Percentiles rank a stretch among this genome's conserved stretches.
Conservation (phyloP, 2,329 filamentous ascomycete genomes). For the Ophiostoma ulmi region DNA sequence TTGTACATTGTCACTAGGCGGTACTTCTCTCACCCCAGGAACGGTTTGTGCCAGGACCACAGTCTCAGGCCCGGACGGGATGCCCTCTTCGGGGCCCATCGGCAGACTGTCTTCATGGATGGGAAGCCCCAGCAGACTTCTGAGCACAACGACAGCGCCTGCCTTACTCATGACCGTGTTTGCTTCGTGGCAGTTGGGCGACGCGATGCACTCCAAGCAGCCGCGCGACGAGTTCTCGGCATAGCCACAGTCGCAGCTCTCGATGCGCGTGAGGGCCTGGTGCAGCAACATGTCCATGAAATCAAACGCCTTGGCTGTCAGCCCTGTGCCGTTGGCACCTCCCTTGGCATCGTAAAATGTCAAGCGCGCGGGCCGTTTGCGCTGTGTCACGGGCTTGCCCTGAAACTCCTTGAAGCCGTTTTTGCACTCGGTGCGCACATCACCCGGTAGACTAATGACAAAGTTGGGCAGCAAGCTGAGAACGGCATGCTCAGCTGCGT, state of each 20-base stretch:
- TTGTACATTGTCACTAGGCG: background rate
- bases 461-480: conserved; percentile 84
- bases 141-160: conserved; percentile 75
- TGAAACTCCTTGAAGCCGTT: conserved; percentile 81
- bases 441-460: conserved; percentile 81
- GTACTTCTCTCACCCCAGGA: conserved; percentile 31
- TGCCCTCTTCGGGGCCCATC: conserved; percentile 71
- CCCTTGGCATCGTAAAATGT: conserved; percentile 97
- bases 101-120: conserved; percentile 81
- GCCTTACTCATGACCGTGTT: conserved; percentile 94
- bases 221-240: conserved; percentile 84
- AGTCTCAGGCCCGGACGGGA: conserved; percentile 72
- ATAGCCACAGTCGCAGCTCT: conserved; percentile 61
- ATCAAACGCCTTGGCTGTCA: conserved; percentile 89
- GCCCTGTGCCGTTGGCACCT: conserved; percentile 74
- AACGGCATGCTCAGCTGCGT: conserved; percentile 89
- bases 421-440: conserved; percentile 94
- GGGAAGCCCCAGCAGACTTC: conserved; percentile 65
- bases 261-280: conserved; percentile 71
- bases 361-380: conserved; percentile 80
- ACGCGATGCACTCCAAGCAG: conserved; percentile 85
- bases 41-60: conserved; percentile 69
- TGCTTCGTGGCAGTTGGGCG: conserved; percentile 74
- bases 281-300: conserved; percentile 74
- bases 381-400: conserved; percentile 38